Conservation (phyloP, 306 rosid species). For the Vigna nakashimae region DNA sequence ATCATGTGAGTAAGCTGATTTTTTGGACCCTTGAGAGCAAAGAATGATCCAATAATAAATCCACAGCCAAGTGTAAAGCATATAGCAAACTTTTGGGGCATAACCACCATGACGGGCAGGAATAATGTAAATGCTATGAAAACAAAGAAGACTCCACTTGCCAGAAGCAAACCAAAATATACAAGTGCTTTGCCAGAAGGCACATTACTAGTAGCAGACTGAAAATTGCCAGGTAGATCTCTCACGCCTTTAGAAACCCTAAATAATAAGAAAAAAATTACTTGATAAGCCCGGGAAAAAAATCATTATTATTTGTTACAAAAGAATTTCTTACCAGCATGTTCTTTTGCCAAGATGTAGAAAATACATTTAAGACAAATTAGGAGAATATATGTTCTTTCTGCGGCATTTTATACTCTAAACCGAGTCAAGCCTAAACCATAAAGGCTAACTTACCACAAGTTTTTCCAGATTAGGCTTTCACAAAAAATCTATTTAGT, state of each 20-base stretch:
- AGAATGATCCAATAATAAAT: conserved; percentile 91
- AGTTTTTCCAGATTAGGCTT: neutral
- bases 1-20: conserved; percentile 91
- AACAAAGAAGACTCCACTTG: conserved; percentile 90
- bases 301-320: conserved; percentile 20
- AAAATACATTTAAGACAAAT: conserved; percentile 9
- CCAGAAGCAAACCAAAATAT: conserved; percentile 90
- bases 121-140: conserved; percentile 94
- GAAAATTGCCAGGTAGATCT: conserved; percentile 88
- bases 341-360: conserved; percentile 27
- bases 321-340: conserved; percentile 34
- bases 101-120: conserved; percentile 95
- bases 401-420: conserved; percentile 18
- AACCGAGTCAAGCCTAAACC: neutral
- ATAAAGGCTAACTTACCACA: neutral
- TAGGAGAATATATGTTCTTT: conserved; percentile 21
- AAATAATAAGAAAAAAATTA: conserved; percentile 40
- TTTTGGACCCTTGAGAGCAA: conserved; percentile 92
- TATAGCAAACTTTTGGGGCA: conserved; percentile 99
- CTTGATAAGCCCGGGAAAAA: conserved; percentile 34
- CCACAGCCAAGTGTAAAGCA: conserved; percentile 98
- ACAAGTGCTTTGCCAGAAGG: conserved; percentile 95
- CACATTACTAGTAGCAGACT: conserved; percentile 85
- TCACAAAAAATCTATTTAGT: neutral
- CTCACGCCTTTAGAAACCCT: conserved; percentile 98